Evolutionary conservation across 2,329 filamentous ascomycete species (phyloP).

Genomic region (Pseudocercospora vitis): DNA sequence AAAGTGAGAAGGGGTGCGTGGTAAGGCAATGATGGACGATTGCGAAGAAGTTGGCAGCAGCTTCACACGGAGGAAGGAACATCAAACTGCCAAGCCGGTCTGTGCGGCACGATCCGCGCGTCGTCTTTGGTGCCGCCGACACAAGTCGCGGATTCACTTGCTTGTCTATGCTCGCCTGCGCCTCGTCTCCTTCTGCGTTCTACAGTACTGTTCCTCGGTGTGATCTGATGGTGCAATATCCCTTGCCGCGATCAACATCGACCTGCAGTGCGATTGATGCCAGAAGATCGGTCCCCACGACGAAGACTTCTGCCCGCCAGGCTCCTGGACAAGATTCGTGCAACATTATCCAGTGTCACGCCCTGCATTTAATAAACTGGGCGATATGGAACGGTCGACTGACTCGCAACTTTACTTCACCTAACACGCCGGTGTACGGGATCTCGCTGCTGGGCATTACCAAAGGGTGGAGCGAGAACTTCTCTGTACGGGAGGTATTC

Average conservation of each 20-base stretch:
- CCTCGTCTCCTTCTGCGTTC: too few species aligned
- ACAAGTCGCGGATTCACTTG: background rate
- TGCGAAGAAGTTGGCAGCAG: conserved; percentile 4
- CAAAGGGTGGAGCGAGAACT: too few species aligned
- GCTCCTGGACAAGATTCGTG: background rate
- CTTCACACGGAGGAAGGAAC: background rate
- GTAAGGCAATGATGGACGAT: background rate
- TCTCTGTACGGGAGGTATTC: too few species aligned
- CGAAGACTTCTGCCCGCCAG: background rate
- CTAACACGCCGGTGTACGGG: too few species aligned
- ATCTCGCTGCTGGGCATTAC: too few species aligned
- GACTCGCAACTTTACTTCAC: too few species aligned
- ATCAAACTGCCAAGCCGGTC: background rate
- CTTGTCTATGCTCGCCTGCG: background rate
- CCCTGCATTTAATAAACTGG: background rate
- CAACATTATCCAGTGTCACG: background rate
- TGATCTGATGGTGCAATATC: background rate
- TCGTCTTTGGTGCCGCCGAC: too few species aligned
- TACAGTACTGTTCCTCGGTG: background rate
- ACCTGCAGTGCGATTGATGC: background rate
- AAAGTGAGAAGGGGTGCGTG: background rate
- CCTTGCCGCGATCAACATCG: background rate
- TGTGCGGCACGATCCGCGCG: background rate
- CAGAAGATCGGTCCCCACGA: background rate
- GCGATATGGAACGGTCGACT: too few species aligned